Percentiles rank a stretch among this genome's conserved stretches.
phyloP scores from a whole-genome alignment of 176 grass and related monocot genomes.

The Bolboschoenus planiculmis region DNA sequence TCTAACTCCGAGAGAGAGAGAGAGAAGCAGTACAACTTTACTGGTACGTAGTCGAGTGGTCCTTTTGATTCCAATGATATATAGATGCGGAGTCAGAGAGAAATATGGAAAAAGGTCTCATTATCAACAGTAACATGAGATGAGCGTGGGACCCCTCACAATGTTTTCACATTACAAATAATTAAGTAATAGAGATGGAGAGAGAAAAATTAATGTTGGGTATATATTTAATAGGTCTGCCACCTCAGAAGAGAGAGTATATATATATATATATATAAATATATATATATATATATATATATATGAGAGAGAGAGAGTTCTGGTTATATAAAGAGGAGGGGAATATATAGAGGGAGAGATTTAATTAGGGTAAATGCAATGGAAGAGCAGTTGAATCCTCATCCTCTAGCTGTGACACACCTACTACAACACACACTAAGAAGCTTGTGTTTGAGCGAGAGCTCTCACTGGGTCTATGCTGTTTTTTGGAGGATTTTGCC shows the following conservation, averaged over 20 bases:
- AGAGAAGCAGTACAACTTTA: constrained; percentile 2
- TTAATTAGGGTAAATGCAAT: constrained; percentile 32
- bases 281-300: too few species aligned
- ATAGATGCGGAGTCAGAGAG: background rate
- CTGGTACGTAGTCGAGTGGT: background rate
- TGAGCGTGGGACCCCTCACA: background rate
- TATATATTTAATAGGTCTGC: background rate
- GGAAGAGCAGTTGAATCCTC: constrained; percentile 59
- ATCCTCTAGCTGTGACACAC: constrained; percentile 51
- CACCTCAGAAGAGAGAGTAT: background rate
- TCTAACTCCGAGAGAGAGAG: constrained; percentile 6
- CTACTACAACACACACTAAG: constrained; percentile 68
- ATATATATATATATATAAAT: too few species aligned
- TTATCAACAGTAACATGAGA: constrained; percentile 1
- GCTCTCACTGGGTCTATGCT: constrained; percentile 62
- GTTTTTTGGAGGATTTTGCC: constrained; percentile 79
- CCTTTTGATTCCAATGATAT: constrained; percentile 11
- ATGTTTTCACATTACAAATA: background rate
- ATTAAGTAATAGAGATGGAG: background rate
- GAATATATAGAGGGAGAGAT: too few species aligned
- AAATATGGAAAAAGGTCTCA: constrained; percentile 12
- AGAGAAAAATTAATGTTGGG: background rate
- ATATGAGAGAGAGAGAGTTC: background rate
- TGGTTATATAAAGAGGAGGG: constrained; percentile 16
- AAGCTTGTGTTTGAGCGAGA: constrained; percentile 50